Percentiles rank a stretch among this genome's conserved stretches.
These are phyloP conservation scores for Epicoccum sorghinum DNA, from an alignment of 2,329 filamentous ascomycete species.

Conservation along the genomic window DNA sequence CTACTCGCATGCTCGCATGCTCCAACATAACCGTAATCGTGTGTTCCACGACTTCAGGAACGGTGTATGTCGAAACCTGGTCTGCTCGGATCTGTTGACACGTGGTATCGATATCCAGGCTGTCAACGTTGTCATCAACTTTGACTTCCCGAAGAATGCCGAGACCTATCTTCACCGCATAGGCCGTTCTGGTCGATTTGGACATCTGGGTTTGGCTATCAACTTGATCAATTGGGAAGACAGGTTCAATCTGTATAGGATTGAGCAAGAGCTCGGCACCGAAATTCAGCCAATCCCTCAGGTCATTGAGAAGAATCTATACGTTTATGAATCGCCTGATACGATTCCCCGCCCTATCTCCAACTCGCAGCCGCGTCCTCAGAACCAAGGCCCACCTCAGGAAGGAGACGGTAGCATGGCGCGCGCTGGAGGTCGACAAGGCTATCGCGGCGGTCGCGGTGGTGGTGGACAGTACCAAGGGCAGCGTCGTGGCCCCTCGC, in stretches of 20 bases:
- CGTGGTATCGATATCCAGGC: conserved; percentile 99
- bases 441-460: conserved; percentile 43
- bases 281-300: conserved; percentile 97
- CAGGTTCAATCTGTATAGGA: conserved; percentile 97
- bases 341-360: conserved; percentile 85
- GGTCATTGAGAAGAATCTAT: conserved; percentile 95
- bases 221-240: conserved; percentile 99
- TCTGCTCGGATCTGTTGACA: conserved; percentile 95
- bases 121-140: conserved; percentile 99
- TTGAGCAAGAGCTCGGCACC: conserved; percentile 94
- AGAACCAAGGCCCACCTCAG: conserved; percentile 29
- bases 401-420: conserved; percentile 34
- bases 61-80: conserved; percentile 95
- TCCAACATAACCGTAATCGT: conserved; percentile 93
- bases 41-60: conserved; percentile 99
- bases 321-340: conserved; percentile 96
- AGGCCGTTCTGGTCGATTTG: conserved; percentile 94
- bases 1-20: conserved; percentile 98
- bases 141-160: conserved; percentile 99
- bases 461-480: conserved; percentile 43
- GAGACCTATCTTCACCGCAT: conserved; percentile 99
- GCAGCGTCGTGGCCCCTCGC: conserved; percentile 35
- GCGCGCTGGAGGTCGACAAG: conserved; percentile 36
- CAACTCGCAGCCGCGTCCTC: conserved; percentile 51
- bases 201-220: conserved; percentile 95